Evolutionary conservation across 768 basidiomycete species (phyloP).

Genomic region (Crucibulum laeve): DNA sequence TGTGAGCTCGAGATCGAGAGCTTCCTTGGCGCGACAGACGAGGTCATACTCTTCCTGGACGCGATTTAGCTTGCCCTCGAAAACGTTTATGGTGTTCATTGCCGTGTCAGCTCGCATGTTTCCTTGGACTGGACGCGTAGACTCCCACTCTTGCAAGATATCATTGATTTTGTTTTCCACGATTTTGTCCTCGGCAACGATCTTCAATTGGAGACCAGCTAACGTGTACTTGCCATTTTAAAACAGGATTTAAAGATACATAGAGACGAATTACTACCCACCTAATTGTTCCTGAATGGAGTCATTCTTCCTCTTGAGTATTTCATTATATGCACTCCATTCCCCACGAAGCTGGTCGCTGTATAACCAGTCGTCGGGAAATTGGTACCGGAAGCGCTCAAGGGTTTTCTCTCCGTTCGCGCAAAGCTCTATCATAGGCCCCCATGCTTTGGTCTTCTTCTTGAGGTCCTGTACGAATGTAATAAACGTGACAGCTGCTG

Average conservation of each 20-base stretch:
- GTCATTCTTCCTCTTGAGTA: conserved; percentile 95
- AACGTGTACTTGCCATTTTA: not conserved
- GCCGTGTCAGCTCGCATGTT: conserved; percentile 95
- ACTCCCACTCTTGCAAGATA: conserved; percentile 89
- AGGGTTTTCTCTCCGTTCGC: conserved; percentile 95
- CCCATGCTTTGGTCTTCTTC: conserved; percentile 95
- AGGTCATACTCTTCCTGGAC: conserved; percentile 95
- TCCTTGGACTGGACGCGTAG: conserved; percentile 94
- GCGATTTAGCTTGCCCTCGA: conserved; percentile 85
- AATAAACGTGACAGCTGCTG: conserved; percentile 97
- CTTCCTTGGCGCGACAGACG: conserved; percentile 94
- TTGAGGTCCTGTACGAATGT: conserved; percentile 99
- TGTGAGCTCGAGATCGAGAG: conserved; percentile 87
- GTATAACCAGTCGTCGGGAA: conserved; percentile 96
- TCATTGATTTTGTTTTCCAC: conserved; percentile 95
- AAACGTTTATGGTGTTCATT: conserved; percentile 93
- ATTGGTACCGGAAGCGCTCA: conserved; percentile 95
- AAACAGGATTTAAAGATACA: not conserved
- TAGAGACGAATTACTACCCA: conserved; percentile 29
- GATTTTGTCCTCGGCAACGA: conserved; percentile 99
- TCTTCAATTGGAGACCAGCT: conserved; percentile 98
- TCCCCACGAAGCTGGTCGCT: conserved; percentile 96
- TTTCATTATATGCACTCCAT: conserved; percentile 98
- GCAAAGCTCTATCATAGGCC: conserved; percentile 92
- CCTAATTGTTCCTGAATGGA: conserved; percentile 98